These are phyloP conservation scores for Hirschfeldia incana DNA, from an alignment of 345 rosid species.

Conservation along the genomic window DNA sequence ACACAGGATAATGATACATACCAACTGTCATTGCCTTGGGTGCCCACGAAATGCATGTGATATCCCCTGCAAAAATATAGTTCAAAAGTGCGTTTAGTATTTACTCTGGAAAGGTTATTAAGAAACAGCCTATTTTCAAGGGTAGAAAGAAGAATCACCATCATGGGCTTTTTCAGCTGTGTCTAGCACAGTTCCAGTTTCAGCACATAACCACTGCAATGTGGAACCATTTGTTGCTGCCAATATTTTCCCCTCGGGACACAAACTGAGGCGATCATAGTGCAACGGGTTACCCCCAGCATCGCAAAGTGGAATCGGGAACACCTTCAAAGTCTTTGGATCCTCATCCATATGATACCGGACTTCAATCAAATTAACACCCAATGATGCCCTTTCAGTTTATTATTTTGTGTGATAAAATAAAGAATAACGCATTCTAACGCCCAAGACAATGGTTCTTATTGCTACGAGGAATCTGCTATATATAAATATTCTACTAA, in stretches of 20 bases:
- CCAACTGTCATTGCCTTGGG: conserved; percentile 67
- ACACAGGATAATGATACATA: conserved; percentile 34
- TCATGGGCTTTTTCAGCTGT: conserved; percentile 89
- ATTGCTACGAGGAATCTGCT: background rate
- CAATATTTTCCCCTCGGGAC: conserved; percentile 90
- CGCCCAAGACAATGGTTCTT: background rate
- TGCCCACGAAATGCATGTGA: conserved; percentile 79
- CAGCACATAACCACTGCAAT: conserved; percentile 84
- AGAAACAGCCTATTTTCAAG: background rate
- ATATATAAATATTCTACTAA: conserved; percentile 34
- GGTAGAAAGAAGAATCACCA: conserved; percentile 42
- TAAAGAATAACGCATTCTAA: background rate
- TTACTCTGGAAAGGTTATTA: background rate
- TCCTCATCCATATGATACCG: conserved; percentile 98
- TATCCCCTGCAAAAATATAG: conserved; percentile 62
- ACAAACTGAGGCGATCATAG: conserved; percentile 76
- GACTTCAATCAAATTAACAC: conserved; percentile 48
- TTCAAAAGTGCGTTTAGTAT: background rate
- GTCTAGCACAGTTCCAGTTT: conserved; percentile 82
- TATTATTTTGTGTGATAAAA: background rate
- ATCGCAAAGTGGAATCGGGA: conserved; percentile 76
- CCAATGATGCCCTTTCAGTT: background rate
- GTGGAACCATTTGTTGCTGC: conserved; percentile 74
- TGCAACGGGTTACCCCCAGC: conserved; percentile 65
- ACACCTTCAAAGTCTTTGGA: conserved; percentile 87